Conservation (phyloP, 495 filamentous ascomycete genomes). For the Friedmanniomyces simplex region DNA sequence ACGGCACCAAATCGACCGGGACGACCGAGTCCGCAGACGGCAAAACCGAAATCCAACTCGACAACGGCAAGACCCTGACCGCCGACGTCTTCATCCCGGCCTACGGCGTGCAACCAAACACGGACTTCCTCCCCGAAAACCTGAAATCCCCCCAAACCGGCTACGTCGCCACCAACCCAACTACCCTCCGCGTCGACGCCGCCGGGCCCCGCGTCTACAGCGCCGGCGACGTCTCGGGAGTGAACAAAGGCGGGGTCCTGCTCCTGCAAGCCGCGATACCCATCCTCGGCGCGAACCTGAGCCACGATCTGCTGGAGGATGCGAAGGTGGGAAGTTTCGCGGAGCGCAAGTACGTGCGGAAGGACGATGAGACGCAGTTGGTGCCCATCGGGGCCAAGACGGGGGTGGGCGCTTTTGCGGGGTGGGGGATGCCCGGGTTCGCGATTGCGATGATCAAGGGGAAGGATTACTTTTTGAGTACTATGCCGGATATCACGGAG, state of each 20-base stretch:
- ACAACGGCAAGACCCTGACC: conserved; percentile 31
- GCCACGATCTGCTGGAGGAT: conserved; percentile 27
- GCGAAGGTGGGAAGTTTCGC: conserved; percentile 10
- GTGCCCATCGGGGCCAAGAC: conserved; percentile 45
- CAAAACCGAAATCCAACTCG: conserved; percentile 25
- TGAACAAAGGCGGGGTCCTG: conserved; percentile 30
- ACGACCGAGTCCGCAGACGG: conserved; percentile 19
- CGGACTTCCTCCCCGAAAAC: conserved; percentile 30
- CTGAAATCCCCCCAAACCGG: conserved; percentile 32
- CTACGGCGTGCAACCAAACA: conserved; percentile 38
- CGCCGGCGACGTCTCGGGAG: conserved; percentile 34
- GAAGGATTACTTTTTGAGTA: conserved; percentile 44
- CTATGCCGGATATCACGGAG: neutral
- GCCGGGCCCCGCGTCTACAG: conserved; percentile 41
- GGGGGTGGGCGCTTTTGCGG: conserved; percentile 48
- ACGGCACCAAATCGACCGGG: conserved; percentile 26
- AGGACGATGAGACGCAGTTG: conserved; percentile 31
- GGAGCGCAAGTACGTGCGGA: conserved; percentile 27
- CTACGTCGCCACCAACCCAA: conserved; percentile 35
- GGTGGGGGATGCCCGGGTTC: conserved; percentile 43
- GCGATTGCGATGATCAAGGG: conserved; percentile 53
- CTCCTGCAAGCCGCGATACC: conserved; percentile 35
- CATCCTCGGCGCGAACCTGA: conserved; percentile 37
- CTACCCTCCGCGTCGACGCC: conserved; percentile 39
- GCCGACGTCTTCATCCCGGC: conserved; percentile 44